Evolutionary conservation across 169 alveolate genomes (phyloP), one percentile per base, ranked within the genome.

Genomic region (Cryptosporidium bovis): DNA sequence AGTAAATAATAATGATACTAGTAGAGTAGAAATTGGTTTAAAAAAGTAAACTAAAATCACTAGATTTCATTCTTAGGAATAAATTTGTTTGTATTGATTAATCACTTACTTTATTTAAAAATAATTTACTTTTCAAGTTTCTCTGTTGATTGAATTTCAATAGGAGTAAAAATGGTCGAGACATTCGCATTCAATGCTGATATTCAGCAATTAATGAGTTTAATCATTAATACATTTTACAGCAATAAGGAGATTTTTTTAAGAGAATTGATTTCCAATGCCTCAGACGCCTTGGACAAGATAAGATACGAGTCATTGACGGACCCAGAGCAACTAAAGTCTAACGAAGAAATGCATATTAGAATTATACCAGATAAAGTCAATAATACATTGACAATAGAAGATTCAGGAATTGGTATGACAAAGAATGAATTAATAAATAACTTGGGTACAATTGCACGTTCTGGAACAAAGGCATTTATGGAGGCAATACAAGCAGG

Each of bases 381-480:
- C 83, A 95, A 94, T 92, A 95, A 97, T 90, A 97, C 99, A 15
- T 93, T 98, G 50, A 96, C 99, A 51, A 95, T 98, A 51, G 96
- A 95, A 93, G 99, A 98, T 90, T 95, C 99, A 51, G 99, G 99
- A 87, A 96, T 98, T 84, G 99, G 99, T 87, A 98, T 98, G 99
- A 97, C 99, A 83, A 97, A 96, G 93, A 97, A 96, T 83, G 99
- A 98, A 91, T 92, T 98, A 69, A 96, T 98, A 84, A 96, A 96
- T 85, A 96, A 97, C 94, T 94, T 97, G 83, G 99, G 99, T 85
- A 98, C 99, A 69, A 98, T 98, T 82, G 99, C 99, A 60, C 96
- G 97, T 77, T 98, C 99, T 15, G 99, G 99, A 58, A 98, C 99
- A 67, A 97, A 97, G 92, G 99, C 99, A 20, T 97, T 98, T 95